Conservation (phyloP, 805 yeast genomes). For the Hyphopichia homilentoma region DNA sequence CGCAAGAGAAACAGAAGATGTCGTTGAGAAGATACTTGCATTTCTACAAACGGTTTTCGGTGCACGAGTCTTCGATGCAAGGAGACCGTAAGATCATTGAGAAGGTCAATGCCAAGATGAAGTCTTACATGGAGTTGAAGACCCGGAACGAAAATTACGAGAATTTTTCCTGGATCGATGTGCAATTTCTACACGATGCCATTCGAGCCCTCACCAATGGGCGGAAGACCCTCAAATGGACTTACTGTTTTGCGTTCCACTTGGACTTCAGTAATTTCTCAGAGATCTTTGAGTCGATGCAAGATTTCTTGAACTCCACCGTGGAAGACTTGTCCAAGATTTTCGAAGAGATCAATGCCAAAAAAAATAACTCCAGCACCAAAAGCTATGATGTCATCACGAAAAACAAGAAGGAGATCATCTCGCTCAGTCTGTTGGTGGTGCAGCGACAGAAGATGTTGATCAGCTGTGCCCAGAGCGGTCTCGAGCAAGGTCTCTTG, state of each 20-base stretch:
- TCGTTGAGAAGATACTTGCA: slow-evolving; percentile 66
- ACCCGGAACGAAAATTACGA: slow-evolving; percentile 16
- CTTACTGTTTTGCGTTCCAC: slow-evolving; percentile 77
- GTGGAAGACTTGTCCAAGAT: slow-evolving; percentile 68
- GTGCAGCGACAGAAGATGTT: slow-evolving; percentile 36
- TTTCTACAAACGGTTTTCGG: slow-evolving; percentile 68
- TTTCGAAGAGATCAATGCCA: slow-evolving; percentile 41
- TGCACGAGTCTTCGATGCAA: slow-evolving; percentile 72
- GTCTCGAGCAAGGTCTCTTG: slow-evolving; percentile 32
- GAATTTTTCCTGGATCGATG: slow-evolving; percentile 75
- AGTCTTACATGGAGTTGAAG: slow-evolving; percentile 59
- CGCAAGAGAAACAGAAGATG: slow-evolving; percentile 40
- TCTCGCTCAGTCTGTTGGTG: slow-evolving; percentile 43
- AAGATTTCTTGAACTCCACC: slow-evolving; percentile 56
- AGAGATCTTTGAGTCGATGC: slow-evolving; percentile 67
- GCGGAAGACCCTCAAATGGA: slow-evolving; percentile 82
- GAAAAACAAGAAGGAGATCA: slow-evolving; percentile 33
- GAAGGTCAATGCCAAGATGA: slow-evolving; percentile 62
- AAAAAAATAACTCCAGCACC: slow-evolving; percentile 17
- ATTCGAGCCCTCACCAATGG: slow-evolving; percentile 62
- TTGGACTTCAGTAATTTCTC: slow-evolving; percentile 52
- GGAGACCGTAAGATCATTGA: slow-evolving; percentile 64
- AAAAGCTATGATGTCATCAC: slow-evolving; percentile 28
- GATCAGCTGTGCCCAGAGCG: slow-evolving; percentile 42
- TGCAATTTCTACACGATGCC: slow-evolving; percentile 76